These are phyloP conservation scores for Medicago arabica DNA, from an alignment of 306 rosid species.

Conservation along the genomic window DNA sequence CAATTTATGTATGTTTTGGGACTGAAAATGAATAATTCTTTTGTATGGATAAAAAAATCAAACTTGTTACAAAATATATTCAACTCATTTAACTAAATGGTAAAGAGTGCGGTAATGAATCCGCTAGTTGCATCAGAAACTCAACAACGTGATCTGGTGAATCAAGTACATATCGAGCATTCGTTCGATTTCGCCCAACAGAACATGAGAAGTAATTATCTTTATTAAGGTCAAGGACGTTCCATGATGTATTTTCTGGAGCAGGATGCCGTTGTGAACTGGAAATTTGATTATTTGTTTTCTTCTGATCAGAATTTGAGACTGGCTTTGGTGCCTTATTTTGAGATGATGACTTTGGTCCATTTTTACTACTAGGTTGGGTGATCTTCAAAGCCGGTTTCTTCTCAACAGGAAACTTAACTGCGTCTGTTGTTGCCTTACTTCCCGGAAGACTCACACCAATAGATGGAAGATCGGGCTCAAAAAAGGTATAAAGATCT, in stretches of 20 bases:
- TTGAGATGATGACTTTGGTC: slow-evolving; percentile 58
- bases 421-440: slow-evolving; percentile 58
- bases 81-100: background rate
- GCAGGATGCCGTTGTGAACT: slow-evolving; percentile 51
- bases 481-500: slow-evolving; percentile 90
- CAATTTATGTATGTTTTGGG: background rate
- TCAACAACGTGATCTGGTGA: slow-evolving; percentile 75
- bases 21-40: background rate
- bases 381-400: slow-evolving; percentile 57
- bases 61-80: background rate
- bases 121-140: slow-evolving; percentile 58
- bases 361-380: slow-evolving; percentile 51
- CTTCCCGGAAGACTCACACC: slow-evolving; percentile 52
- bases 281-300: slow-evolving; percentile 52
- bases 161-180: slow-evolving; percentile 76
- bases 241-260: slow-evolving; percentile 83
- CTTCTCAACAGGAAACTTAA: slow-evolving; percentile 61
- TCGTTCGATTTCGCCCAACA: slow-evolving; percentile 76
- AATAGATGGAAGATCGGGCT: slow-evolving; percentile 79
- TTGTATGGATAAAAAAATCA: background rate
- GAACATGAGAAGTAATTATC: slow-evolving; percentile 96
- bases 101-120: background rate
- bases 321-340: slow-evolving; percentile 47
- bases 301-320: slow-evolving; percentile 61
- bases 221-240: slow-evolving; percentile 86